These are phyloP conservation scores for Saccharomycopsis javanensis DNA, from an alignment of 805 yeast genomes.

Conservation along the genomic window DNA sequence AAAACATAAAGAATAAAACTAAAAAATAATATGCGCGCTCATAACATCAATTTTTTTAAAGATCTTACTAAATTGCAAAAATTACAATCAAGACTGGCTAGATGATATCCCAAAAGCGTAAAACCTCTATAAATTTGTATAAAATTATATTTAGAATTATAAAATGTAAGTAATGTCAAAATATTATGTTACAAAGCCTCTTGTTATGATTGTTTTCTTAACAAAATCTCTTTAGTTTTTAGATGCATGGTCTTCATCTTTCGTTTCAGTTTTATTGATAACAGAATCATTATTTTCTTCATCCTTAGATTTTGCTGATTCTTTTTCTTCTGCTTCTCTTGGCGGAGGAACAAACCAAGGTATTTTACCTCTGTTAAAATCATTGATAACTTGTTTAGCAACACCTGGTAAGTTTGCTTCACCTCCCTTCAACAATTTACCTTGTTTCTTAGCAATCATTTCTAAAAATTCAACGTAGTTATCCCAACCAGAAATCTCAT, in stretches of 20 bases:
- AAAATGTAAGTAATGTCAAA: neutral
- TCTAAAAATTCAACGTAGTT: constrained; percentile 75
- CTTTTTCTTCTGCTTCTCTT: constrained; percentile 45
- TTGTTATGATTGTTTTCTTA: neutral
- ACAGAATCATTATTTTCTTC: constrained; percentile 2
- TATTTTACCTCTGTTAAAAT: constrained; percentile 92
- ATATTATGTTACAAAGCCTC: neutral
- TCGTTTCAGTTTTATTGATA: neutral
- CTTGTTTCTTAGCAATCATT: constrained; percentile 83
- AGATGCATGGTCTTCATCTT: neutral
- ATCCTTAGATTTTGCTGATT: constrained; percentile 34
- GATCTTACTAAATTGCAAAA: too few species aligned
- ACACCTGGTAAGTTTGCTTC: constrained; percentile 95
- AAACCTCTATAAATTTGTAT: constrained; percentile 1
- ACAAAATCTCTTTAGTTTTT: neutral
- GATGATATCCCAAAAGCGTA: neutral
- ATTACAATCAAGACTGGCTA: too few species aligned
- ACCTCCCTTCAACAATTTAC: constrained; percentile 90
- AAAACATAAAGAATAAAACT: neutral
- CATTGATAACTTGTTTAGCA: constrained; percentile 81
- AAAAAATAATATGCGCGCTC: neutral
- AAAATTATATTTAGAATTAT: neutral
- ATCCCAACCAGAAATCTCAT: constrained; percentile 88
- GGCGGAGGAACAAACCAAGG: constrained; percentile 99
- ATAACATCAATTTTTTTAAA: too few species aligned